Evolutionary conservation across 2,329 filamentous ascomycete species (phyloP), one percentile per base, ranked within the genome.

Genomic region (Berkeleyomyces rouxiae): DNA sequence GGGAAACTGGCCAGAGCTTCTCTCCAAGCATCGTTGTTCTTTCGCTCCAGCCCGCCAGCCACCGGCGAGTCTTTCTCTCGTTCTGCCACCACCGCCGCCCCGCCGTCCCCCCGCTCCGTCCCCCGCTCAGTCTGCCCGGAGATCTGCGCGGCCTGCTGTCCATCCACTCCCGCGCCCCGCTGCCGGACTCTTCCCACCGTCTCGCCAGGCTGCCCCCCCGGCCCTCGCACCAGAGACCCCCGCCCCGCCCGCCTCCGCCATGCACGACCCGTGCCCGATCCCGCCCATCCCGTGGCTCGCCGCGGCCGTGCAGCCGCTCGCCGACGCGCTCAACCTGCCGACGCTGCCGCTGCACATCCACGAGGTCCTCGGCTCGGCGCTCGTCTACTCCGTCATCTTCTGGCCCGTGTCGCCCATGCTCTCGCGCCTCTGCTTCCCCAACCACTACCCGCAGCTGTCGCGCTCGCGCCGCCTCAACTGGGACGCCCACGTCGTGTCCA

Each of bases 401-500:
- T 76, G 77, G 67, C 78, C 83, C 65, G 69, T 90, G 66, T 86
- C 88, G 60, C 89, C 89, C 5, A 69, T 77, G 47, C 61, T 91
- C 43, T 90, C 87, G 42, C 77, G 74, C 55, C 70, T 75, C 63
- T 71, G 90, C 65, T 83, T 86, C 66, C 82, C 86, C 2, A 68
- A 76, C 55, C 77, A 81, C 67, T 93, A 93, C 74, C 71, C 76
- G 40, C 78, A 89, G 67, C 81, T 83, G 58, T 74, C 76, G 36
- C 78, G 80, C 62, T 88, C 86, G 63, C 81, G 79, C 70, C 74
- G 74, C 53, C 77, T 90, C 66, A 93, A 87, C 77, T 93, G 89
- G 89, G 84, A 95, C 71, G 85, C 90, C 33, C 89, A 92, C 71
- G 84, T 92, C 62, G 88, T 93, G 40, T 90, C 87, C n/a, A 80